These are phyloP conservation scores for Linum tenue DNA, from an alignment of 345 rosid species.

Conservation along the genomic window DNA sequence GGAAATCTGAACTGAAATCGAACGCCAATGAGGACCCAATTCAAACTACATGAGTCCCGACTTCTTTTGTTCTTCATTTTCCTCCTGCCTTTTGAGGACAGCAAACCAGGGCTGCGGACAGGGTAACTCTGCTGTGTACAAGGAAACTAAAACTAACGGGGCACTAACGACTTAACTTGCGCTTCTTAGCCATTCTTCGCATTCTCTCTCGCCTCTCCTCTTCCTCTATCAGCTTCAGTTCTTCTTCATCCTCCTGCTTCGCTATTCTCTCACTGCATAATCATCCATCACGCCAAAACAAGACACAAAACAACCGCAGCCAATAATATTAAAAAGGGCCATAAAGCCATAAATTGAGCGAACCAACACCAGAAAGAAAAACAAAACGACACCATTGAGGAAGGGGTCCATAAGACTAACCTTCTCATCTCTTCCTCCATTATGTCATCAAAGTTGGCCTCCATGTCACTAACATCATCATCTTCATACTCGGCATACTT, in stretches of 20 bases:
- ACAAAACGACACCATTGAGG: no score
- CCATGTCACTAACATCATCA: constrained; percentile 59
- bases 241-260: constrained; percentile 58
- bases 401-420: constrained; percentile 26
- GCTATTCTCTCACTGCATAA: constrained; percentile 55
- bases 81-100: no score
- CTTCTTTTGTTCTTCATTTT: no score
- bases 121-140: no score
- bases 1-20: no score
- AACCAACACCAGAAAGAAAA: no score
- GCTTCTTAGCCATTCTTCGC: constrained; percentile 35
- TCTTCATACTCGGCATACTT: constrained; percentile 24
- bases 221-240: constrained; percentile 43
- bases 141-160: no score
- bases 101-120: no score
- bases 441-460: constrained; percentile 73
- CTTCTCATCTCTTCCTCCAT: constrained; percentile 65
- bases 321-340: background rate
- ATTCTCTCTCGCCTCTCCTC: constrained; percentile 54
- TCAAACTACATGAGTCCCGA: no score
- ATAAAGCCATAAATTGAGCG: no score
- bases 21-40: no score
- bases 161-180: constrained; percentile 33
- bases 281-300: background rate
- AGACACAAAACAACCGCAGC: background rate